phyloP scores from a whole-genome alignment of 176 grass and related monocot genomes.

The Luzula sylvatica region DNA sequence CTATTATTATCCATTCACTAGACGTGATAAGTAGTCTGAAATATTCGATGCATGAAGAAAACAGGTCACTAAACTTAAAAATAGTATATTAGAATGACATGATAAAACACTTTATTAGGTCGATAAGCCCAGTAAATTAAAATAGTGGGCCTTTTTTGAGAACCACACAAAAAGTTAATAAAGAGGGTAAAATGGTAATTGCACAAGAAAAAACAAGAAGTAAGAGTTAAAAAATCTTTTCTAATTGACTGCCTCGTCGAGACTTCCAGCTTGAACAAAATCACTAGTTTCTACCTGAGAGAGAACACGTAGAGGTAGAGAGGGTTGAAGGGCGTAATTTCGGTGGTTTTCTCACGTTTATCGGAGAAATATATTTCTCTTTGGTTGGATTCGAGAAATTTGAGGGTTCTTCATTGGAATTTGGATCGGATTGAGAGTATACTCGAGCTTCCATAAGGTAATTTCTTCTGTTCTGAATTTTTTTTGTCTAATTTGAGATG shows the following conservation, averaged over 20 bases:
- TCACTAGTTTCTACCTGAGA: constrained; percentile 4
- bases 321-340: not conserved
- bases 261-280: not conserved
- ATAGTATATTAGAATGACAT: too few species aligned
- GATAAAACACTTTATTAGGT: too few species aligned
- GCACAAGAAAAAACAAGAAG: not conserved
- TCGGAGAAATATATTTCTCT: not conserved
- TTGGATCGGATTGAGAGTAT: not conserved
- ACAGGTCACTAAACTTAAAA: too few species aligned
- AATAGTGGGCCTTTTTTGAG: not conserved
- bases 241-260: not conserved
- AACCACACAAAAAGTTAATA: not conserved
- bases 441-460: constrained; percentile 7
- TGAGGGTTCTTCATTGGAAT: not conserved
- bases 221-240: not conserved
- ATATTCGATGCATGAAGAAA: too few species aligned
- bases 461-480: not conserved
- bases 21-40: too few species aligned
- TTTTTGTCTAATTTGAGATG: not conserved
- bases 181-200: not conserved
- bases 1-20: too few species aligned
- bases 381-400: not conserved
- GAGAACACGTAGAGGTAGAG: not conserved
- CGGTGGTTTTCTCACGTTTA: not conserved
- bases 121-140: too few species aligned